These are phyloP conservation scores for Coemansia reversa DNA, from an alignment of 192 early-diverging fungal species.

Conservation along the genomic window DNA sequence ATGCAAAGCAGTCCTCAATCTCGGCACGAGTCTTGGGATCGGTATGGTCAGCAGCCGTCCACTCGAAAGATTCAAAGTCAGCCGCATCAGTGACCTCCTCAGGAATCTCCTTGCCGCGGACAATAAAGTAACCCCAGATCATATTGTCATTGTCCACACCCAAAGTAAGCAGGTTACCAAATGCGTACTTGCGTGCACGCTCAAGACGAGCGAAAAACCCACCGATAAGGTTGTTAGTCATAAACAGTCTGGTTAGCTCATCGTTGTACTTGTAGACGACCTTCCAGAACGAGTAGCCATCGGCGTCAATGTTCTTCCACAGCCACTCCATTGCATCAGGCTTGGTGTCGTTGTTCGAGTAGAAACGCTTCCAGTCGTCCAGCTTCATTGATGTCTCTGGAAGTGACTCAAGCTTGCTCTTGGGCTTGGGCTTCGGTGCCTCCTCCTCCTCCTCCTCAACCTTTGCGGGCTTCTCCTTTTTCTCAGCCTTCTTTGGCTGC, in stretches of 20 bases:
- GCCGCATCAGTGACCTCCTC: constrained; percentile 76
- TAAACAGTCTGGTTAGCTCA: constrained; percentile 85
- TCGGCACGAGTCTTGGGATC: constrained; percentile 62
- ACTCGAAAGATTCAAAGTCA: constrained; percentile 87
- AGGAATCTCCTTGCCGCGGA: constrained; percentile 83
- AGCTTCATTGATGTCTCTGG: constrained; percentile 79
- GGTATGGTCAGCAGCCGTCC: constrained; percentile 70
- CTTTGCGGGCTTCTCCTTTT: constrained; percentile 44
- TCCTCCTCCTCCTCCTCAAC: constrained; percentile 60
- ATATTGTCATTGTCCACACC: constrained; percentile 84
- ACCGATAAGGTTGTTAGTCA: constrained; percentile 92
- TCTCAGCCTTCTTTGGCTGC: constrained; percentile 58
- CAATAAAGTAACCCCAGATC: constrained; percentile 93
- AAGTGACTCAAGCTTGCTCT: constrained; percentile 86
- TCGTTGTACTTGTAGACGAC: constrained; percentile 95
- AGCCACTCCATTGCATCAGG: constrained; percentile 88
- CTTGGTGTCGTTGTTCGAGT: constrained; percentile 93
- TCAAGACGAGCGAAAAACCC: constrained; percentile 93
- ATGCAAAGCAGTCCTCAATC: constrained; percentile 76
- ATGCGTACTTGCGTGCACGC: constrained; percentile 91
- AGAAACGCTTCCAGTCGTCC: constrained; percentile 95
- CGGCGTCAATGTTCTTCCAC: constrained; percentile 86
- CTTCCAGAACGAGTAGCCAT: constrained; percentile 90
- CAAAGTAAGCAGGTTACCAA: constrained; percentile 79
- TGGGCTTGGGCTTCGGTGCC: constrained; percentile 83